phyloP scores from a whole-genome alignment of 495 filamentous ascomycete genomes.

The Aspergillus sparsus region DNA sequence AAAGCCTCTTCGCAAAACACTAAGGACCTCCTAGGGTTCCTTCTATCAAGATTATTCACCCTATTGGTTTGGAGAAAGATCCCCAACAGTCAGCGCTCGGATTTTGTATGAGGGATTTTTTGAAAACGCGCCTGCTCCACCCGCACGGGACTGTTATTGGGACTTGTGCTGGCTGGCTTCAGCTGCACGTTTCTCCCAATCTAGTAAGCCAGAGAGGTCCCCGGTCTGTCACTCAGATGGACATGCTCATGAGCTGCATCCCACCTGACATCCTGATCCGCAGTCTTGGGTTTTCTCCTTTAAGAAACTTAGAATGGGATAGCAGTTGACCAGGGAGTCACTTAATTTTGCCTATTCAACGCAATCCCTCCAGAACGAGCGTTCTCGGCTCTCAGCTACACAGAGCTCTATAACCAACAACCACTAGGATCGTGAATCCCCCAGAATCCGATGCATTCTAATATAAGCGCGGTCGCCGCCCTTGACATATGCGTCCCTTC shows the following conservation, averaged over 20 bases:
- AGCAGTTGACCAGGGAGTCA: neutral
- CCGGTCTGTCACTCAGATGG: constrained; percentile 5
- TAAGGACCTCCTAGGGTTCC: neutral
- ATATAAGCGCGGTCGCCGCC: constrained; percentile 18
- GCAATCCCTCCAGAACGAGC: neutral
- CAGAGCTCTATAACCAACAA: neutral
- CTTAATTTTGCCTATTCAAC: neutral
- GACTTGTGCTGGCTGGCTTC: constrained; percentile 18
- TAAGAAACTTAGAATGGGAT: too few relatives aligned
- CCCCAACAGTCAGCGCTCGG: constrained; percentile 10
- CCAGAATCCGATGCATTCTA: neutral
- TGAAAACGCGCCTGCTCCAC: constrained; percentile 15
- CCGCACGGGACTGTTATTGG: constrained; percentile 22
- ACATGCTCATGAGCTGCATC: constrained; percentile 13
- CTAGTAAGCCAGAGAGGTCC: constrained; percentile 20
- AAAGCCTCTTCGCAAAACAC: neutral
- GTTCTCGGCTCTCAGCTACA: neutral
- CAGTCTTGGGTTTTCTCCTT: neutral
- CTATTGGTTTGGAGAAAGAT: constrained; percentile 10
- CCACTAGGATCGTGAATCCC: too few relatives aligned
- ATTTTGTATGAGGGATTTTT: constrained; percentile 29
- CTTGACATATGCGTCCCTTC: constrained; percentile 8
- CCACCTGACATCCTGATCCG: constrained; percentile 2
- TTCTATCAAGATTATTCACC: neutral
- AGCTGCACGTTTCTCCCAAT: constrained; percentile 24